Conservation (phyloP, 192 early-diverging fungal genomes). For the Entophlyctis luteolus region DNA sequence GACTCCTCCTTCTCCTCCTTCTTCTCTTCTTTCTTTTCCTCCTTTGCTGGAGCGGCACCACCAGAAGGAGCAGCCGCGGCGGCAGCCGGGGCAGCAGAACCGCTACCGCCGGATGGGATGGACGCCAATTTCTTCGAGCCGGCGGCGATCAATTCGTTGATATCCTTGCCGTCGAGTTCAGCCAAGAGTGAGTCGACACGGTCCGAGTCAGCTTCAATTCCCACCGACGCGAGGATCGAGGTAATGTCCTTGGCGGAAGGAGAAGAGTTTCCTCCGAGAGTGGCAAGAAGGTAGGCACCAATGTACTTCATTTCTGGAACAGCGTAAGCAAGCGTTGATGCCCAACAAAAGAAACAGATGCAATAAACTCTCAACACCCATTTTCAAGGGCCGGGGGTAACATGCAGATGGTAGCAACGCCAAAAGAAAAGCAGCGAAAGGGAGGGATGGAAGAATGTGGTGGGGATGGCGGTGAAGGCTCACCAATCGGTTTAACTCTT, state of each 20-base stretch:
- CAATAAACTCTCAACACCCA: not conserved
- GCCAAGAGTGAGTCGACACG: constrained; percentile 73
- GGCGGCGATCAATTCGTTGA: constrained; percentile 86
- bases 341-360: not conserved
- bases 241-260: constrained; percentile 77
- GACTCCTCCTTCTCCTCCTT: constrained; percentile 88
- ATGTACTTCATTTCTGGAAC: constrained; percentile 82
- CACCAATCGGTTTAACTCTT: not conserved
- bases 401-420: not conserved
- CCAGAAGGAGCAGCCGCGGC: constrained; percentile 65
- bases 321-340: not conserved
- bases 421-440: too few species aligned
- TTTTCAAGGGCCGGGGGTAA: not conserved
- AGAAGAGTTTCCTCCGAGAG: constrained; percentile 77
- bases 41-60: constrained; percentile 66
- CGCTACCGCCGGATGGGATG: constrained; percentile 89
- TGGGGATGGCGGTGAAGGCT: not conserved
- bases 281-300: constrained; percentile 95
- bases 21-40: constrained; percentile 74
- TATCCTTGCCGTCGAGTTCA: constrained; percentile 83
- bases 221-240: constrained; percentile 81
- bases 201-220: constrained; percentile 84
- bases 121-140: constrained; percentile 89
- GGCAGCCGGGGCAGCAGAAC: constrained; percentile 56
- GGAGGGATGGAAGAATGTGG: too few species aligned